Base-by-base conservation (phyloP, 176 grass and related monocot species). In the Phoenix dactylifera region DNA sequence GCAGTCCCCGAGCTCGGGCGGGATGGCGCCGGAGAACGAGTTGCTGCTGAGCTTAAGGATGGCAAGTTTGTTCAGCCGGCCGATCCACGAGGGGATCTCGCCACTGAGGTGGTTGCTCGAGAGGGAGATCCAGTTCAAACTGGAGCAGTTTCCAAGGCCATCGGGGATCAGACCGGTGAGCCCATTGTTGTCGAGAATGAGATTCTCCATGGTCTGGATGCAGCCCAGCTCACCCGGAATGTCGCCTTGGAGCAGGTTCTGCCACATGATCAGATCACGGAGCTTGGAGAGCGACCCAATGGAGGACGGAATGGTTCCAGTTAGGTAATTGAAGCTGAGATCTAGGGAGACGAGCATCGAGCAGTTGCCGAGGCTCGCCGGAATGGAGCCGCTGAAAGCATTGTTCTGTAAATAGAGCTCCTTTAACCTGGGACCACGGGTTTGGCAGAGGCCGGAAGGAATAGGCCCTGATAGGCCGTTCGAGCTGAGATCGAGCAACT, bases 291-390 rank as follows among this genome's bases (percentile, higher is more conserved):
- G 65, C 65, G 52, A 19, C 0, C 65, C 51, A 1, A 68, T 28
- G 12, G 51, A 28, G 1, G 52, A 16, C 9, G 65, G 65, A 16
- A 68, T 68, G 52, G 52, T 15, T 68, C 65, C 65, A 26, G 52
- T 44, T 26, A 68, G 54, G 28, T 68, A 68, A 12, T 68, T 68
- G 65, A 68, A 52, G 65, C 65, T 68, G 52, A 68, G 65, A 35
- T 68, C 65, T 0, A 68, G 65, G 52, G 25, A 55, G 9, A 68
- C 65, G n/a, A 68, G 65, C 18, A 22, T 68, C 5, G 52, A 35
- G 2, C 65, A 68, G 51, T 68, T 68, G 65, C 65, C 35, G 50
- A 68, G 52, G 2, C 51, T 55, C 26, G 54, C 18, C 10, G 65
- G 65, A 18, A 68, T 68, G 52, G 24, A 5, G 9, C 65, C 65